Base-by-base conservation (phyloP, 345 rosid species). In the Streptanthus diversifolius region DNA sequence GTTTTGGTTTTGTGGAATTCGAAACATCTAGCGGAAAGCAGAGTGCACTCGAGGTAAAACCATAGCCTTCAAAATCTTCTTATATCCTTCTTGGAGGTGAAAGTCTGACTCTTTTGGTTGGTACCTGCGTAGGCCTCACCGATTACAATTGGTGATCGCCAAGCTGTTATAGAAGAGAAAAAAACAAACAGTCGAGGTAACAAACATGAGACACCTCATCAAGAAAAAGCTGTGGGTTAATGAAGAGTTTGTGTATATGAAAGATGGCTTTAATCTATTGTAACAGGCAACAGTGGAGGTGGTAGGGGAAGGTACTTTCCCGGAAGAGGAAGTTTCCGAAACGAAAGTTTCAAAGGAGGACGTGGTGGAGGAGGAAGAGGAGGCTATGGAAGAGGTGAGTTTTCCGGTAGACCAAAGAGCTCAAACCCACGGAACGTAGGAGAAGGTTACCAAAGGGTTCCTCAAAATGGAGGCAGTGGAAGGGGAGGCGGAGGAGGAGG, bases 1-100 rank as follows among this genome's bases (percentile, higher is more conserved):
- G 90, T 80, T 90, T 85, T 74, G 91, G 93, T 57, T 90, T 88
- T 30, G 91, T 90, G 60, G 93, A 90, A 53, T 90, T 88, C 63
- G 82, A 80, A 72, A 82, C 86, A 33, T 39, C 73, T 32, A 78
- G 78, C 69, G 87, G 90, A 51, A 73, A 84, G 82, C 82, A 73
- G 45, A 73, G 53, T 76, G 92, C 95, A 14, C 82, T 89, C 58
- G 80, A 89, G 90, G 88, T 85, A 74, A 63, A 36, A 44, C 29
- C 29, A 5, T n/a, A 77, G 49, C 57, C 61, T 40, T 30, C 0
- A 30, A 14, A n/a, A 7, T 3, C 2, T 40, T 33, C 17, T 14
- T 61, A 14, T 35, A 44, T 8, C 47, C n/a, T 25, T 32, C 14
- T 32, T 45, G 0, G n/a, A 65, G 65, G 37, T 63, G 13, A 40